Conservation (phyloP, 2,329 filamentous ascomycete genomes). For the Tetracladium maxilliforme region DNA sequence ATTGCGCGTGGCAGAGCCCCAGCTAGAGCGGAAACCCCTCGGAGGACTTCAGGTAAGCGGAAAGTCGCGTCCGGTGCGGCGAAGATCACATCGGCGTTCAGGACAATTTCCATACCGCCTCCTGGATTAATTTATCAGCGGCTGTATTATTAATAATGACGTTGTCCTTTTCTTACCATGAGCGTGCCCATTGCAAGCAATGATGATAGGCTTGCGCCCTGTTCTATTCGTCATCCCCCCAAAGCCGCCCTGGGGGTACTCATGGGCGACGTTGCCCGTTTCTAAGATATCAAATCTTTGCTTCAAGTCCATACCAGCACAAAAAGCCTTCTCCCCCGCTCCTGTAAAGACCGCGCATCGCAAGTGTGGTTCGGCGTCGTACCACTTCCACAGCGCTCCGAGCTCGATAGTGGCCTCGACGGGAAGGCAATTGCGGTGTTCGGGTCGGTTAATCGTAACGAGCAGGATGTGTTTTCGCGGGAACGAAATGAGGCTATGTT, state of each 20-base stretch:
- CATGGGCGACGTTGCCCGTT: constrained; percentile 10
- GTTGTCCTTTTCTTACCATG: constrained; percentile 20
- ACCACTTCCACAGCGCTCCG: constrained; percentile 33
- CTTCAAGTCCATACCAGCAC: constrained; percentile 37
- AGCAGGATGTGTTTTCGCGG: constrained; percentile 29
- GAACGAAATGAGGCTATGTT: constrained; percentile 9
- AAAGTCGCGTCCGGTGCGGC: constrained; percentile 35
- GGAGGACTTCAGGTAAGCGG: constrained; percentile 39
- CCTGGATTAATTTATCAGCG: constrained; percentile 1
- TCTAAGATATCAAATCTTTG: constrained; percentile 10
- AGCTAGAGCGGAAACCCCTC: constrained; percentile 40
- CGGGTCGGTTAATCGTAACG: constrained; percentile 35
- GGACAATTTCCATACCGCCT: constrained; percentile 13
- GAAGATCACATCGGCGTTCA: constrained; percentile 41
- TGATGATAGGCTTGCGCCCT: constrained; percentile 46
- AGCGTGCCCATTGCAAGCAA: constrained; percentile 41
- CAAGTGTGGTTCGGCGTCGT: constrained; percentile 31
- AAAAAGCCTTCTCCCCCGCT: constrained; percentile 35
- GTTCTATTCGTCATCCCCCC: constrained; percentile 35
- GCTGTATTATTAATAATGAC: neutral
- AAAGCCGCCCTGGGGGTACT: constrained; percentile 32
- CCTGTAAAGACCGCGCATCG: constrained; percentile 34
- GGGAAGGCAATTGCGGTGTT: constrained; percentile 28
- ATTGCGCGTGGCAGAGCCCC: constrained; percentile 26
- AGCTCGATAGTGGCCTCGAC: constrained; percentile 30